Evolutionary conservation across 225 moss, liverwort and hornwort genomes (phyloP), one percentile per base, ranked within the genome.

Genomic region (Neckera pumila): DNA sequence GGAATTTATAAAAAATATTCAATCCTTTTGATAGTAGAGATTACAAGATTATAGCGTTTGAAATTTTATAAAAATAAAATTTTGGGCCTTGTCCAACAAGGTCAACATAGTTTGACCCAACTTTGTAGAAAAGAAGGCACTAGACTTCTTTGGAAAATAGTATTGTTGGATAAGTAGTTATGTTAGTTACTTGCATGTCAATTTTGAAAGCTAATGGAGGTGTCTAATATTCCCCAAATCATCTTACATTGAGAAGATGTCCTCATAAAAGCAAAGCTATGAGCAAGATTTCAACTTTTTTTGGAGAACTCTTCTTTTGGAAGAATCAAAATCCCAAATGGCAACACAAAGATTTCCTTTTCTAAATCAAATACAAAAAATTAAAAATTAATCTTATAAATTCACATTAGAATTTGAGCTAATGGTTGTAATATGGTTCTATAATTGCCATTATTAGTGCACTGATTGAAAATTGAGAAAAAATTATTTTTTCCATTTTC

Each of bases 11-110:
- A 25, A 40, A 42, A 14, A 8, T 14, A 14, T 9, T 42, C 0
- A 26, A 26, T 1, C 14, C 42, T 26, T 15, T 42, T 42, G 15
- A 26, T 0, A 15, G 0, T 0, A 0, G 9, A 42, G 3, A 40
- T 71, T 70, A 20, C 1, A 11, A 38, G 3, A 23, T 8, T 8
- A 70, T 12, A 26, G 7, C 0, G 0, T 71, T 14, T 71, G 7
- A 25, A 71, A 8, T 47, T 47, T 45, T 45, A 6, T 42, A 14
- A 4, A 11, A 65, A 25, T 1, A 4, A 14, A 70, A 70, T 7
- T 13, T 23, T 23, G 22, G 25, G 3, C 23, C 23, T 38, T 70
- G 4, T 0, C 23, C 13, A 40, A 25, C 5, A 42, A 70, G 14
- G 4, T 26, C 25, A 70, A 70, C 2, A 40, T 42, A 40, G 38